Conservation (phyloP, 148 eudicot species). For the Pouteria glomerata region DNA sequence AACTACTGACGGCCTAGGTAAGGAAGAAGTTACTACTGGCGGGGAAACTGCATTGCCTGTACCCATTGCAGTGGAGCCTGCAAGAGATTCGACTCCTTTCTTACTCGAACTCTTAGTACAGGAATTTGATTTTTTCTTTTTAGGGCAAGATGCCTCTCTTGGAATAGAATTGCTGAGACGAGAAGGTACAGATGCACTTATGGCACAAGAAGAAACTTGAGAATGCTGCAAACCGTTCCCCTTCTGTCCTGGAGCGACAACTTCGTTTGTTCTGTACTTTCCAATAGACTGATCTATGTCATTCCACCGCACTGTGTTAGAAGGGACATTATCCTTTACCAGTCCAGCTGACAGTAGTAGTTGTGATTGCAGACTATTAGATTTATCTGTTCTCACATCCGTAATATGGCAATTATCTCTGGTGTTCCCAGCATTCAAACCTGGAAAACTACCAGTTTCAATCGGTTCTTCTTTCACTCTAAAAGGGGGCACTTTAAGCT, state of each 20-base stretch:
- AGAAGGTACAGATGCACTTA: neutral
- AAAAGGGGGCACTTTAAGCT: neutral
- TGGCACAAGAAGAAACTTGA: constrained; percentile 2
- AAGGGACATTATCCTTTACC: neutral
- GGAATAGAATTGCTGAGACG: neutral
- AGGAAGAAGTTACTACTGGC: neutral
- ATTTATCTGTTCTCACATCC: neutral
- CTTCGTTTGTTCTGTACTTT: neutral
- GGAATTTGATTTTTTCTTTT: neutral
- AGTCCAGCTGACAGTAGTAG: neutral
- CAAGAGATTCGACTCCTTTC: constrained; percentile 9
- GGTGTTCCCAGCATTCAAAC: neutral
- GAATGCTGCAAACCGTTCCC: neutral
- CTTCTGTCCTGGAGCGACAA: neutral
- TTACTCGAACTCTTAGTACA: neutral
- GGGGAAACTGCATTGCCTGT: neutral
- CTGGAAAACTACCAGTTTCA: neutral
- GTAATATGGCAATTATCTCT: neutral
- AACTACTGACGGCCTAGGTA: neutral
- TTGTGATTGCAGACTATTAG: constrained; percentile 4
- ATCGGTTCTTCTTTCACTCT: constrained; percentile 6
- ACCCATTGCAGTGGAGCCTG: neutral
- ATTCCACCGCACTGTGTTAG: neutral
- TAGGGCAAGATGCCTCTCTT: neutral
- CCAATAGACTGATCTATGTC: neutral